Evolutionary conservation across 805 yeast species (phyloP).

Genomic region (Sungouiozyma ichnusensis): DNA sequence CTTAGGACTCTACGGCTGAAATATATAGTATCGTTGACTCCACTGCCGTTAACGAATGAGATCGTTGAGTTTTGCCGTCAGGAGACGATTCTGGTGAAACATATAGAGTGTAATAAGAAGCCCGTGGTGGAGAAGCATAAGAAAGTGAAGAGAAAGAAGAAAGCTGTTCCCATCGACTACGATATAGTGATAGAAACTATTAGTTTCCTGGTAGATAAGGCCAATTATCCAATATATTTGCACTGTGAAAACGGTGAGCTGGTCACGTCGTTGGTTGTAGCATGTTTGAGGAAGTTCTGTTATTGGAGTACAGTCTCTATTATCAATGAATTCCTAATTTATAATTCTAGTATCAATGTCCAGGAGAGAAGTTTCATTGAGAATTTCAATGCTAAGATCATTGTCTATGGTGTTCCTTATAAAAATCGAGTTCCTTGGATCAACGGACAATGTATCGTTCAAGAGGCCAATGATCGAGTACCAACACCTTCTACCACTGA

Average conservation of each 20-base stretch:
- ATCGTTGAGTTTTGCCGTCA: constrained; percentile 42
- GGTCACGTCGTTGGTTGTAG: constrained; percentile 71
- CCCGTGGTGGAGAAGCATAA: constrained; percentile 8
- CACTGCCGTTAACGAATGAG: constrained; percentile 48
- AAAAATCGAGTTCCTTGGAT: constrained; percentile 30
- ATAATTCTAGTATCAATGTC: constrained; percentile 65
- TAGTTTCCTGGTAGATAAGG: constrained; percentile 47
- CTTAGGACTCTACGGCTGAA: constrained; percentile 53
- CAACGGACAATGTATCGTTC: constrained; percentile 12
- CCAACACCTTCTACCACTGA: constrained; percentile 1
- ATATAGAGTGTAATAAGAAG: constrained; percentile 30
- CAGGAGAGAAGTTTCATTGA: constrained; percentile 81
- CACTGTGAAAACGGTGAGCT: constrained; percentile 90
- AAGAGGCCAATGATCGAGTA: not conserved
- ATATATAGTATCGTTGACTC: constrained; percentile 71
- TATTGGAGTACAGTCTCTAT: constrained; percentile 88
- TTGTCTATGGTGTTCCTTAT: constrained; percentile 33
- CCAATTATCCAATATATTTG: constrained; percentile 60
- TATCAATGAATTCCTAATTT: constrained; percentile 72
- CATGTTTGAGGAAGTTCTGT: constrained; percentile 72
- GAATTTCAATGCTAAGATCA: constrained; percentile 56
- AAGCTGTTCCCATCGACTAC: constrained; percentile 72
- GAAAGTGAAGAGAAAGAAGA: constrained; percentile 65
- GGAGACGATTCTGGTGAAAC: constrained; percentile 52
- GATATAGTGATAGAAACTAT: constrained; percentile 50